These are phyloP conservation scores for Pythium folliculosum DNA, from an alignment of 352 stramenopile genomes.

Conservation along the genomic window DNA sequence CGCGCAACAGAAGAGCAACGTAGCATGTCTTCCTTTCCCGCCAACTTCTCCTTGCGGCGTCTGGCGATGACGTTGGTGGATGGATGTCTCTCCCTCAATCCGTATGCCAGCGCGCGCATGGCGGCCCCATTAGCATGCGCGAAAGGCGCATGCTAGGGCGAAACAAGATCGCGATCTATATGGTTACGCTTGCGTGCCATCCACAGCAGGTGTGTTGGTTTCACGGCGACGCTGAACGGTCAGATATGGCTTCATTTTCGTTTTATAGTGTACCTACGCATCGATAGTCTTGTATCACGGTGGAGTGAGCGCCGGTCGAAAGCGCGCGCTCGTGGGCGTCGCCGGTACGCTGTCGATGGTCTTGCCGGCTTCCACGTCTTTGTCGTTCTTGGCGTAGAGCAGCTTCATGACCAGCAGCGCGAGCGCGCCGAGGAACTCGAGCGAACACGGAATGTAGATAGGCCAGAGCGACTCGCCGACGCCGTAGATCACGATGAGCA, in stretches of 20 bases:
- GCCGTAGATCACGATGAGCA: conserved; percentile 46
- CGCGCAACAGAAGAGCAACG: not conserved
- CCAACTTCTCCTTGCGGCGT: not conserved
- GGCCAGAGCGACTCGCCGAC: conserved; percentile 54
- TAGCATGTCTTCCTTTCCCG: not conserved
- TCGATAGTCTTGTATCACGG: not conserved
- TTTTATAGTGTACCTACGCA: not conserved
- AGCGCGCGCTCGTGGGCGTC: not conserved
- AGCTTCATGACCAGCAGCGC: conserved; percentile 50
- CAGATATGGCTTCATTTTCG: not conserved
- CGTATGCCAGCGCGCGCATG: too few species aligned
- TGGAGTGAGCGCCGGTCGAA: not conserved
- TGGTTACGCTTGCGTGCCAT: too few species aligned
- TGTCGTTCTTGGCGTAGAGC: conserved; percentile 29
- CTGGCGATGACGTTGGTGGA: not conserved
- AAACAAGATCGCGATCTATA: not conserved
- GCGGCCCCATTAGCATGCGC: not conserved
- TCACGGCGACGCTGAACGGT: not conserved
- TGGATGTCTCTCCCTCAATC: not conserved
- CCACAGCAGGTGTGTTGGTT: too few species aligned
- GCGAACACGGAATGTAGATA: conserved; percentile 53
- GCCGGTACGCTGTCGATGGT: not conserved
- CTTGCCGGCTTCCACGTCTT: not conserved
- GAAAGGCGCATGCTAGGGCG: too few species aligned
- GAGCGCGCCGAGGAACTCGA: conserved; percentile 44